phyloP scores from a whole-genome alignment of 2,329 filamentous ascomycete species.

The Colletotrichum sp. region DNA sequence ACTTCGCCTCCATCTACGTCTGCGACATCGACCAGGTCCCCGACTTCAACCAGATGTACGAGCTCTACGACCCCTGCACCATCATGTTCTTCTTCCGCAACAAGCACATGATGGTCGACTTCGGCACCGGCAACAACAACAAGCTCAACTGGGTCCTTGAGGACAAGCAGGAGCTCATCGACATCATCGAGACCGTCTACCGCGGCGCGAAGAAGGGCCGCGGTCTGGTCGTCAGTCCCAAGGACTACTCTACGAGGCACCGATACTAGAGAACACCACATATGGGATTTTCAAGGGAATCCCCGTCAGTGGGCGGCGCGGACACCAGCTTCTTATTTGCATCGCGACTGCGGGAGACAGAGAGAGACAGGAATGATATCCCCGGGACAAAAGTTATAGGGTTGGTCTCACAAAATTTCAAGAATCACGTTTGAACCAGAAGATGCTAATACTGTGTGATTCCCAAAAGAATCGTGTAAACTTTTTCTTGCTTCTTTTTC shows the following conservation, averaged over 20 bases:
- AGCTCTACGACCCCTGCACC: constrained; percentile 88
- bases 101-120: constrained; percentile 99
- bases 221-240: constrained; percentile 95
- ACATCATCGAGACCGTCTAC: constrained; percentile 98
- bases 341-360: not conserved
- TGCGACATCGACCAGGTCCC: constrained; percentile 92
- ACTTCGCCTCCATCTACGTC: constrained; percentile 90
- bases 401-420: constrained; percentile 29
- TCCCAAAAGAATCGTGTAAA: constrained; percentile 8
- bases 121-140: constrained; percentile 98
- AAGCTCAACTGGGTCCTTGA: constrained; percentile 85
- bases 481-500: not conserved
- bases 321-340: not conserved
- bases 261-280: constrained; percentile 31
- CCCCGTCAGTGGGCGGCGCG: not conserved
- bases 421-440: constrained; percentile 7
- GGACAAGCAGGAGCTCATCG: constrained; percentile 98
- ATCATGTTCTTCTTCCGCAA: constrained; percentile 98
- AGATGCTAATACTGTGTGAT: constrained; percentile 16
- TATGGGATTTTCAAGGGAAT: rapidly evolving
- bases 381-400: constrained; percentile 18
- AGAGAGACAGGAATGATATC: not conserved
- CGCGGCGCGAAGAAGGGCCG: constrained; percentile 97
- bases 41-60: constrained; percentile 81
- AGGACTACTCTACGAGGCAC: constrained; percentile 58